Evolutionary conservation across 2,329 filamentous ascomycete species (phyloP).

Genomic region (Aspergillus fructus): DNA sequence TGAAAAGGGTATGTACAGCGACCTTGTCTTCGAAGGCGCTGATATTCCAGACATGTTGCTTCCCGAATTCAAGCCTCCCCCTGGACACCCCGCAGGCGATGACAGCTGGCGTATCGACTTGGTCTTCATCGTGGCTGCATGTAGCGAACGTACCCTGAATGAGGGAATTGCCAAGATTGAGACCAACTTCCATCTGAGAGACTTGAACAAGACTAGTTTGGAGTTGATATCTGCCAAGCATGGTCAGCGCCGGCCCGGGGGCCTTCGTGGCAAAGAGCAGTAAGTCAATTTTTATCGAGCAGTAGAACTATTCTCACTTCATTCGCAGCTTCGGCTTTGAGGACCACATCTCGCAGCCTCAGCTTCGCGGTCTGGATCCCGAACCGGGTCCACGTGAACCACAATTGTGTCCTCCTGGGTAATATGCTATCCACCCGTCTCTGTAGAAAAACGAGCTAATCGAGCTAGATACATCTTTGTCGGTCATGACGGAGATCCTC

Average conservation of each 20-base stretch:
- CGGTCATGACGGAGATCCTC: conserved; percentile 24
- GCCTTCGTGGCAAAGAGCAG: conserved; percentile 11
- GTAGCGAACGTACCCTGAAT: background rate
- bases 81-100: background rate
- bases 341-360: conserved; percentile 45
- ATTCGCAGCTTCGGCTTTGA: conserved; percentile 41
- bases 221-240: background rate
- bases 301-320: background rate
- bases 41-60: conserved; percentile 4
- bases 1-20: background rate
- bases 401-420: conserved; percentile 32
- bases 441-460: background rate
- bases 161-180: too few relatives aligned
- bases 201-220: conserved; percentile 3
- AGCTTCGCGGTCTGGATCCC: conserved; percentile 36
- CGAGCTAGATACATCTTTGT: conserved; percentile 28
- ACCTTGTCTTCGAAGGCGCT: conserved; percentile 11
- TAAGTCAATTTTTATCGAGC: background rate
- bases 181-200: background rate
- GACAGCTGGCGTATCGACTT: conserved; percentile 1
- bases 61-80: conserved; percentile 18
- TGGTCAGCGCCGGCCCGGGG: background rate
- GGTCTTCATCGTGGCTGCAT: conserved; percentile 18
- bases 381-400: conserved; percentile 35
- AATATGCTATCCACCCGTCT: background rate